Evolutionary conservation across 1,139 yeast species (phyloP), one percentile per base, ranked within the genome.

Genomic region (Schizosaccharomyces versatilis): DNA sequence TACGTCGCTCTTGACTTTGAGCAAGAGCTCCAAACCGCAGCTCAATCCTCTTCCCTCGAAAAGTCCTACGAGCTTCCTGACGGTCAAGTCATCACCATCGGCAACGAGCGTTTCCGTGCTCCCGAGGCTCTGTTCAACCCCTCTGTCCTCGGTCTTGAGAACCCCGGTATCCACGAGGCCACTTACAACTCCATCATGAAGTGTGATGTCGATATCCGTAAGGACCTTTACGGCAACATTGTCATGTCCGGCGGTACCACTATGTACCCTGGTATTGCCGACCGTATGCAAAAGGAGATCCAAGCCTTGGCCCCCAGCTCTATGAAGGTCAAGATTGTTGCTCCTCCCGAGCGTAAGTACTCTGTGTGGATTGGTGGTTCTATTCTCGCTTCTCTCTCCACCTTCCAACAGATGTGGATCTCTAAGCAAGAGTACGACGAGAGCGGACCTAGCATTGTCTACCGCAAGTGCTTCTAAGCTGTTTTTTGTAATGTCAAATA

Each of bases 41-140:
- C 97, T 66, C 96, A 88, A 80, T 84, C 96, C 58, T 85, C 96
- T 62, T 86, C 95, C 63, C 84, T 90, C 70, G 98, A 90, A 79
- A 90, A 90, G 78, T 84, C 95, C 66, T 90, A 90, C 76, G 98
- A 90, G 79, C 83, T 90, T 71, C 98, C 98, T 69, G 98, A 90
- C 75, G 98, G 98, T 68, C 95, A 88, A 78, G 98, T 90, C 68
- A 88, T 90, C 72, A 90, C 97, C 70, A 88, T 90, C 68, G 98
- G 98, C 77, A 90, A 90, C 77, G 98, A 90, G 79, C 86, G 98
- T 12, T 90, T 90, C 82, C 88, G 97, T 80, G 94, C 97, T 65
- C 94, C 98, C 73, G 98, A 90, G 78, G 97, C 96, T 67, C 79
- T 90, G 71, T 90, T 90, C 95, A 94, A 93, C 76, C 98, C 98